A percentile compares a stretch with the other conserved stretches of the same genome.
phyloP scores from a whole-genome alignment of 2,329 filamentous ascomycete species.

The Aspergillus pseudoviridinutans region DNA sequence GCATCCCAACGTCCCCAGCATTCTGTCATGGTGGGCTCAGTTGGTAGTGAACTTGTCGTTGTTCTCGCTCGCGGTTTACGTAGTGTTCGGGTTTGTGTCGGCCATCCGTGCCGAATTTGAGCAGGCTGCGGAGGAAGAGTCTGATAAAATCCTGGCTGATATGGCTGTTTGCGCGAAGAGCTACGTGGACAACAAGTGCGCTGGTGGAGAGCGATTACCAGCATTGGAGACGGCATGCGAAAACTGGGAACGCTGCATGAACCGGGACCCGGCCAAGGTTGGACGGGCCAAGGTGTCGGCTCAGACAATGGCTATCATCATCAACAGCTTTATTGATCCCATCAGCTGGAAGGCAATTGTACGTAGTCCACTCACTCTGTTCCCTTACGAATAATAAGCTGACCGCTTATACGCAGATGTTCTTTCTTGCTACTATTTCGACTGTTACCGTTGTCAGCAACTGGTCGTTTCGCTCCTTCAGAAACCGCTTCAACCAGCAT shows the following conservation, averaged over 20 bases:
- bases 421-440: conserved; percentile 38
- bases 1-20: conserved; percentile 62
- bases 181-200: conserved; percentile 74
- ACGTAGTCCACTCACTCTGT: conserved; percentile 21
- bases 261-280: conserved; percentile 71
- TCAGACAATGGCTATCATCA: conserved; percentile 83
- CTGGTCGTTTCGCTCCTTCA: conserved; percentile 55
- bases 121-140: conserved; percentile 65
- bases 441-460: conserved; percentile 56
- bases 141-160: conserved; percentile 65
- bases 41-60: conserved; percentile 51
- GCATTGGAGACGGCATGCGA: conserved; percentile 70
- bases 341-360: conserved; percentile 82
- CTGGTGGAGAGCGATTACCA: conserved; percentile 61
- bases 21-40: conserved; percentile 64
- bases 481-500: conserved; percentile 31
- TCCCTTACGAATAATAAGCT: conserved; percentile 6
- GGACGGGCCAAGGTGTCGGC: conserved; percentile 78
- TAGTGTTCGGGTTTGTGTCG: conserved; percentile 65
- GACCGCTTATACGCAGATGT: conserved; percentile 26
- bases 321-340: conserved; percentile 88
- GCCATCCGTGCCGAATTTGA: conserved; percentile 72
- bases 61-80: conserved; percentile 52
- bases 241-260: conserved; percentile 85
- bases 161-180: conserved; percentile 70